These are phyloP conservation scores for Phialemoniopsis sp. DNA, from an alignment of 2,329 filamentous ascomycete genomes.

Conservation along the genomic window DNA sequence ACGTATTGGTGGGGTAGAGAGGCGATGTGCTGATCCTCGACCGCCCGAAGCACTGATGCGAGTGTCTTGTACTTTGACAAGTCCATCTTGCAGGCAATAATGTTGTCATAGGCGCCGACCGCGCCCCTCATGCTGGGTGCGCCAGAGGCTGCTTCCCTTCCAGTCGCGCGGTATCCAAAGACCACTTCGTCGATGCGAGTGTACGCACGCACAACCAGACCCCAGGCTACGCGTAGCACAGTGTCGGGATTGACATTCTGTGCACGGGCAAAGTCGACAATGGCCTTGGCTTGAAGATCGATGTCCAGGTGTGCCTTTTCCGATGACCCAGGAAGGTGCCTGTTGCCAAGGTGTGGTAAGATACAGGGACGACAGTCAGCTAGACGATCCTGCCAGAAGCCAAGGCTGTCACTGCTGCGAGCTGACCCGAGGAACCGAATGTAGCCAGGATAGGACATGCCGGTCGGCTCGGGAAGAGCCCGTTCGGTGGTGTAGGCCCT, in stretches of 20 bases:
- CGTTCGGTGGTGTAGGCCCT: constrained; percentile 35
- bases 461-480: constrained; percentile 22
- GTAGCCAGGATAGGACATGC: constrained; percentile 32
- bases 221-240: constrained; percentile 57
- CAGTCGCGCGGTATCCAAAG: constrained; percentile 48
- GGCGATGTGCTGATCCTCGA: constrained; percentile 22
- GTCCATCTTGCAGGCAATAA: constrained; percentile 27
- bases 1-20: constrained; percentile 37
- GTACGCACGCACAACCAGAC: constrained; percentile 50
- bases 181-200: constrained; percentile 46
- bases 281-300: constrained; percentile 29
- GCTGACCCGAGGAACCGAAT: constrained; percentile 27
- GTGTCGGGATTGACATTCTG: constrained; percentile 40
- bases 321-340: constrained; percentile 11
- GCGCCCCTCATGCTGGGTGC: constrained; percentile 28
- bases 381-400: constrained; percentile 42
- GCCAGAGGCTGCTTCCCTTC: constrained; percentile 35
- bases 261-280: constrained; percentile 38
- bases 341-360: constrained; percentile 35
- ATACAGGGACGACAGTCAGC: constrained; percentile 32
- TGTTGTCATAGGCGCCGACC: constrained; percentile 42
- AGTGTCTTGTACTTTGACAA: constrained; percentile 25
- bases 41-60: constrained; percentile 21
- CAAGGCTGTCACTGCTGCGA: constrained; percentile 28
- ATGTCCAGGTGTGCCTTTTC: constrained; percentile 32